Base-by-base conservation (phyloP, 345 rosid species). In the Eucalyptus cloeziana region DNA sequence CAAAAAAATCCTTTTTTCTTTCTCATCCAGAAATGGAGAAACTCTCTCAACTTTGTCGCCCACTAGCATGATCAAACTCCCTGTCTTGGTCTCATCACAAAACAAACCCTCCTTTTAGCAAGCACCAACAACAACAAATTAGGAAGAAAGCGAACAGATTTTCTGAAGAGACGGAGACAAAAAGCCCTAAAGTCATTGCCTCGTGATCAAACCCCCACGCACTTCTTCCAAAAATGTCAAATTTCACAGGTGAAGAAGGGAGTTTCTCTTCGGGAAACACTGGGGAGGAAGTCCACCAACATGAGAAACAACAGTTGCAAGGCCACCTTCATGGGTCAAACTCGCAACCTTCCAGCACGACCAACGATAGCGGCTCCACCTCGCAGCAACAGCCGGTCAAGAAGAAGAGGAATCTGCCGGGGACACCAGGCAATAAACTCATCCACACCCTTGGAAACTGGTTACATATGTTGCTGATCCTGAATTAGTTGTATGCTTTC, bases 351-450 rank as follows among this genome's bases (percentile, higher is more conserved):
- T 86, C 87, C 89, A 22, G 54, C 44, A 83, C 33, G 33, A 47
- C 92, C 80, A 90, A 91, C 71, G 92, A 90, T 90, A 93, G 79
- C 87, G 91, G 88, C 87, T 90, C 94, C 40, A 47, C 90, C 88
- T 89, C 93, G 5, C 94, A 91, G 22, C 94, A 91, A 56, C 93
- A 88, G 85, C 88, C 94, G 6, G 88, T 79, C n/a, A 96, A 94
- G 96, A 96, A 94, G 94, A 96, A 95, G 90, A 92, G 97, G 85
- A 96, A 93, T 58, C 93, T 95, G 17, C 97, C 96, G 43, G 97
- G 95, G 91, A 96, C 95, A 85, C 97, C 97, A 96, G 97, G 97
- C 91, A 94, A 90, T 51, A 51, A 43, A 50, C 62, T 85, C 87
- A 56, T 49, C 60, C 87, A 17, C 87, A 49, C 58, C 60, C 44